Percentiles rank a stretch among this genome's conserved stretches.
Evolutionary conservation across 2,329 filamentous ascomycete genomes (phyloP).

Genomic region (Aphanoascus verrucosus): DNA sequence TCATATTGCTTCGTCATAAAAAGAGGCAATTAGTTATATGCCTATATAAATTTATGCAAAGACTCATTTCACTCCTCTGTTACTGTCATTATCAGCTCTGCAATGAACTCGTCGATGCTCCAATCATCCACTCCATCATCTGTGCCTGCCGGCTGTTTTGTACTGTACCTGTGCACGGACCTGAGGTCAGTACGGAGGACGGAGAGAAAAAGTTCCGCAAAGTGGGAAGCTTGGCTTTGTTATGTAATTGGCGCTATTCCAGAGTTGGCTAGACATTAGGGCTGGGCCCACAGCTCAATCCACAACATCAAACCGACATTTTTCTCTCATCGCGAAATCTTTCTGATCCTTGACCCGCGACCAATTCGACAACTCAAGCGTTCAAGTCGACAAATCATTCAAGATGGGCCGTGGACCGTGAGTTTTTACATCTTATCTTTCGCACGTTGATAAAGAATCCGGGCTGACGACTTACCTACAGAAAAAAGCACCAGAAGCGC

Average conservation of each 20-base stretch:
- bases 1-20: neutral
- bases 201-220: too few species aligned
- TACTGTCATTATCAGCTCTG: too few species aligned
- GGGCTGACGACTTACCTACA: constrained; percentile 28
- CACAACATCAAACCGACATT: constrained; percentile 7
- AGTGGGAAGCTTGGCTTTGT: too few species aligned
- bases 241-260: neutral
- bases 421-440: constrained; percentile 27
- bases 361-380: constrained; percentile 14
- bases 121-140: too few species aligned
- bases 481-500: constrained; percentile 99
- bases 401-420: constrained; percentile 50
- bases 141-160: too few species aligned
- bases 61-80: too few species aligned
- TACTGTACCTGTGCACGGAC: too few species aligned
- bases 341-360: constrained; percentile 13
- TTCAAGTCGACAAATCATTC: constrained; percentile 26
- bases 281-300: constrained; percentile 7
- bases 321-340: constrained; percentile 6
- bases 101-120: too few species aligned
- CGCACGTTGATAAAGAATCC: neutral
- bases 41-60: neutral
- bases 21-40: neutral
- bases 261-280: constrained; percentile 7
- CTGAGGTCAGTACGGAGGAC: too few species aligned